phyloP scores from a whole-genome alignment of 805 yeast genomes.

The Candida vaughaniae region DNA sequence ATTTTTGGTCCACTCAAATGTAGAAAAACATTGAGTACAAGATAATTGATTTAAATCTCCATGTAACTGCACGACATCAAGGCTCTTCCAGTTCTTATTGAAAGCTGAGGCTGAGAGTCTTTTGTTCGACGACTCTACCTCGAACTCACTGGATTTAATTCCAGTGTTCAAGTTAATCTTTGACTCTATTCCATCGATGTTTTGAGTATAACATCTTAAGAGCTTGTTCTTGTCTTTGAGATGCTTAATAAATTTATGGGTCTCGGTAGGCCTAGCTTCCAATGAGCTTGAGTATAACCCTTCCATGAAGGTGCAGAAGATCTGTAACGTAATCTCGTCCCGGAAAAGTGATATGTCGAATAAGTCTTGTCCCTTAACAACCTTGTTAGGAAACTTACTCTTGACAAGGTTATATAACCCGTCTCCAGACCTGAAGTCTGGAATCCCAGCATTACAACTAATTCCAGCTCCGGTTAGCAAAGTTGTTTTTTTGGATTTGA shows the following conservation, averaged over 20 bases:
- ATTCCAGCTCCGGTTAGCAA: slow-evolving; percentile 94
- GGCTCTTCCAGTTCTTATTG: slow-evolving; percentile 53
- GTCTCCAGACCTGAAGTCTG: slow-evolving; percentile 83
- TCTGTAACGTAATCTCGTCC: slow-evolving; percentile 57
- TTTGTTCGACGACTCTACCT: slow-evolving; percentile 17
- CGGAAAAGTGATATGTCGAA: slow-evolving; percentile 85
- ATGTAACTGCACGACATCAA: slow-evolving; percentile 85
- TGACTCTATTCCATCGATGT: slow-evolving; percentile 85
- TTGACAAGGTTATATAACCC: slow-evolving; percentile 81
- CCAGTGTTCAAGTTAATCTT: slow-evolving; percentile 64
- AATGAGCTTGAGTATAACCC: slow-evolving; percentile 62
- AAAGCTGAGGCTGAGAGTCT: slow-evolving; percentile 15
- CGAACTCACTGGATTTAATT: slow-evolving; percentile 32
- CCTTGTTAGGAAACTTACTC: slow-evolving; percentile 54
- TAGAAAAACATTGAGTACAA: slow-evolving; percentile 69
- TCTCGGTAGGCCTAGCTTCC: slow-evolving; percentile 75
- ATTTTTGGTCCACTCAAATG: slow-evolving; percentile 60
- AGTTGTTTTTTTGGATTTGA: slow-evolving; percentile 58
- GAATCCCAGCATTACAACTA: slow-evolving; percentile 95
- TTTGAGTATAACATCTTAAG: slow-evolving; percentile 88
- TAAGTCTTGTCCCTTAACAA: slow-evolving; percentile 83
- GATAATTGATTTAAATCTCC: slow-evolving; percentile 78
- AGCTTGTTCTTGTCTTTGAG: slow-evolving; percentile 64
- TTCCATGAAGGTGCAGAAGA: slow-evolving; percentile 92
- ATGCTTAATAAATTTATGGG: slow-evolving; percentile 71